Conservation (phyloP, 345 rosid species). For the Brassica cretica region DNA sequence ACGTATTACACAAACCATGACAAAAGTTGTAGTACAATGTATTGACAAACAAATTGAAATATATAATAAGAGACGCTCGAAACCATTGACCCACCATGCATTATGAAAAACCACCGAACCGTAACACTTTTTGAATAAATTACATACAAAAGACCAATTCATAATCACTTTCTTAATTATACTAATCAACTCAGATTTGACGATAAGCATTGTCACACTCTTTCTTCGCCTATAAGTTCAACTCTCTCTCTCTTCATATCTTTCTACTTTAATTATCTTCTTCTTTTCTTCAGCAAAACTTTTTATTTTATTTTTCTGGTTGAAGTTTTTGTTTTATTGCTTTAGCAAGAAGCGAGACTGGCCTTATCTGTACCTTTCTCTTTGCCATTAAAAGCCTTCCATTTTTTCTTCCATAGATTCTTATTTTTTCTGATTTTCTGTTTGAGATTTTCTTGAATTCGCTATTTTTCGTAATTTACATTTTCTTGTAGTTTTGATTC, state of each 20-base stretch:
- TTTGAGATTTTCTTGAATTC: background rate
- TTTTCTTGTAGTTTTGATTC: background rate
- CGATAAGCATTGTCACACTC: constrained; percentile 3
- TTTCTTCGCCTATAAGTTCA: constrained; percentile 19
- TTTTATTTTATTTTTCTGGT: too few relatives aligned
- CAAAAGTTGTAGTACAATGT: constrained; percentile 5
- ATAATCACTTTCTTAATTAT: background rate
- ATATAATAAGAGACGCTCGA: background rate
- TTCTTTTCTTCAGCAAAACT: background rate
- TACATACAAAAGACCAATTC: constrained; percentile 13
- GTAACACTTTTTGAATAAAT: background rate
- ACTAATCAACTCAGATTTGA: background rate
- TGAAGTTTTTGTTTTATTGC: constrained; percentile 1
- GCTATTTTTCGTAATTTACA: background rate
- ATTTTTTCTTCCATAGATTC: background rate
- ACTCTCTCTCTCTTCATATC: background rate
- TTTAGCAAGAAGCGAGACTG: constrained; percentile 34
- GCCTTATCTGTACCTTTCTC: constrained; percentile 36
- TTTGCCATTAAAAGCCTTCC: constrained; percentile 19
- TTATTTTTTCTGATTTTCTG: background rate
- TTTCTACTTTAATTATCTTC: background rate
- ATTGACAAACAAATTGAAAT: background rate
- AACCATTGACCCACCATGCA: constrained; percentile 34
- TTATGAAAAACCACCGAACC: constrained; percentile 13
- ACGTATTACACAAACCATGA: background rate